A percentile compares a stretch with the other conserved stretches of the same genome.
Conservation (phyloP, 768 basidiomycete species). For the Russula compacta region DNA sequence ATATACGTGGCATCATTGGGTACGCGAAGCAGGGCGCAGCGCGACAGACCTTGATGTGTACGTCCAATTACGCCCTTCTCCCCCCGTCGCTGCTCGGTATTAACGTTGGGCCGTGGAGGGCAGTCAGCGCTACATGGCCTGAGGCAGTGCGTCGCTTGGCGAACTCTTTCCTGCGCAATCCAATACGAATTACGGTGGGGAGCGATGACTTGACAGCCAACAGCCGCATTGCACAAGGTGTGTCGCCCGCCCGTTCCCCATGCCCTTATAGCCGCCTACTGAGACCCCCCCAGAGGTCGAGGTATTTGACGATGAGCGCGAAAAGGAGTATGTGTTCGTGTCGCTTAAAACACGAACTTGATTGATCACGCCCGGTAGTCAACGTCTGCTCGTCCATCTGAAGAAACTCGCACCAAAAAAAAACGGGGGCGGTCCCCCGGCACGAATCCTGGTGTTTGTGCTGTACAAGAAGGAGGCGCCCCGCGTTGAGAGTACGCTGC, state of each 20-base stretch:
- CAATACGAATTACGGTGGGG: constrained; percentile 88
- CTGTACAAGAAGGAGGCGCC: constrained; percentile 97
- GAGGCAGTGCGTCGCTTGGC: constrained; percentile 87
- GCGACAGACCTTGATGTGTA: constrained; percentile 93
- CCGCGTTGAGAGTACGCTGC: constrained; percentile 75
- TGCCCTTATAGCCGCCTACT: neutral
- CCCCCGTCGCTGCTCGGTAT: too few species aligned
- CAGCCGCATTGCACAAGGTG: constrained; percentile 77
- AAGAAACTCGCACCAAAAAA: constrained; percentile 52
- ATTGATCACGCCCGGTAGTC: constrained; percentile 30
- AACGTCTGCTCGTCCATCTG: constrained; percentile 51
- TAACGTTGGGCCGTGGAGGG: neutral
- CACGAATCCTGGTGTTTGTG: constrained; percentile 84
- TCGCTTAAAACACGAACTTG: neutral
- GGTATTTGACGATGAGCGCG: constrained; percentile 75
- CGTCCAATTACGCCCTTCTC: constrained; percentile 22
- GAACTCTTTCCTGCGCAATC: constrained; percentile 73
- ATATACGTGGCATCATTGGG: constrained; percentile 84
- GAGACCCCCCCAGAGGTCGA: constrained; percentile 46
- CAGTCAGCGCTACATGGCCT: constrained; percentile 98
- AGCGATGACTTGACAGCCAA: constrained; percentile 94
- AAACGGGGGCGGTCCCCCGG: constrained; percentile 42
- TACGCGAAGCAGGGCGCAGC: constrained; percentile 54
- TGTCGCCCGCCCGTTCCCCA: neutral
- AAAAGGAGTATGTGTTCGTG: constrained; percentile 63